Base-by-base conservation (phyloP, 2,329 filamentous ascomycete genomes). In the Aspergillus sp. region DNA sequence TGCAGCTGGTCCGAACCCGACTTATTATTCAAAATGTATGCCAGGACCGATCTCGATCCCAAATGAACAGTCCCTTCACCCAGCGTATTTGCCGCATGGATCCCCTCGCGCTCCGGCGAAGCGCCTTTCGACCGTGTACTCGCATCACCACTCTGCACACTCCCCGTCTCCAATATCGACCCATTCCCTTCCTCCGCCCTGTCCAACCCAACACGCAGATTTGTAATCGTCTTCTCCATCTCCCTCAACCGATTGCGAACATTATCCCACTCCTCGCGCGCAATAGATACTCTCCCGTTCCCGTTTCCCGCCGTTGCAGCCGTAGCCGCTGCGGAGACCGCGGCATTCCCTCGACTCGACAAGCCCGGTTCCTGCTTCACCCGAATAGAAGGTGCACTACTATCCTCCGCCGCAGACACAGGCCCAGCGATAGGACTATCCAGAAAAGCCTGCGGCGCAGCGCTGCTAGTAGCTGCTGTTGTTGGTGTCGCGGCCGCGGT, bases 1-100 rank as follows among this genome's bases (percentile, higher is more conserved):
- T 80, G 75, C 3, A 72, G 62, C 52, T 74, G 70, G 33, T 72
- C 67, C 9, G 69, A 69, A 13, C 70, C 69, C 10, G 80, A 72
- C 32, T 78, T 74, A 20, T 79, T 75, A 22, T 77, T 75, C 54
- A 78, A 69, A 30, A 84, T 77, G 51, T 83, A 77, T 9, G 81
- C 81, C 10, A 82, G 73, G 1, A 83, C 79, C 0, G 81, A 84
- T 49, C 79, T 75, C 30, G 78, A 80, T 13, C 81, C 81, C 27
- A 84, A 66, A 60, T 84, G 80, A 19, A 83, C 78, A 4, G 78
- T 82, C 52, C 81, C 78, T 53, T 79, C 77, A 48, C 79, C 78
- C 41, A 79, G 65, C 48, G 79, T 79, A 59, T 83, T 83, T 47
- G 73, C 71, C 5, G 80, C 79, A 61, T 83, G 80, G 20, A 83